Evolutionary conservation across 2,329 filamentous ascomycete genomes (phyloP), one percentile per base, ranked within the genome.

Genomic region (Pseudopyricularia javanii): DNA sequence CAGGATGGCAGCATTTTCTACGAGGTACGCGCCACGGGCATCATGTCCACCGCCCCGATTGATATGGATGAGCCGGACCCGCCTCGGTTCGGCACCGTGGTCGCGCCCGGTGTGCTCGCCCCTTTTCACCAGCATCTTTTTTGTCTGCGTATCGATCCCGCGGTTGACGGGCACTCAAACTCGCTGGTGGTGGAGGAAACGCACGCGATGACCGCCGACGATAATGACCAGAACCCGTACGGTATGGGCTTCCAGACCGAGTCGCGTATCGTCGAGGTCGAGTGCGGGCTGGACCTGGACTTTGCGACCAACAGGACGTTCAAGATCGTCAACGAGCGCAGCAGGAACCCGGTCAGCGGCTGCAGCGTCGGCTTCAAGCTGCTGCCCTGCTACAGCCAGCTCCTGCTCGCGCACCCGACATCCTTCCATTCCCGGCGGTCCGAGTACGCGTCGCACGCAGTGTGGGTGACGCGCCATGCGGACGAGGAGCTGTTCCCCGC

Each of bases 91-190:
- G 82, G 81, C 20, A 85, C 78, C 53, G 70, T 85, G 1, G 83
- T 88, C 2, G 72, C 74, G 0, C 76, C 79, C 0, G 83, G 83
- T 0, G 78, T 83, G 0, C 67, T 87, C 2, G 84, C 83, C 0
- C 80, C 81, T 55, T 82, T 85, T 63, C 83, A 88, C 58, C 84
- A 88, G 62, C 84, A 88, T 65, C 73, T 87, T 45, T 86, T 88
- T 62, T 75, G 72, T 24, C 66, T 81, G 43, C 74, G 83, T 1
- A 77, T 87, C 49, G 83, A 88, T 58, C 80, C 81, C 0, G 76
- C 79, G 2, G 69, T 85, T 40, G 80, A 85, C 58, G 80, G 80
- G 0, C 68, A 75, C 58, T 61, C 64, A 1, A 85, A 84, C 62
- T 76, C 77, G 0, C 64, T 82, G 1, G 61, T 66, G 2, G 55